Conservation (phyloP, 345 rosid species). For the Rhodamnia rubescens region DNA sequence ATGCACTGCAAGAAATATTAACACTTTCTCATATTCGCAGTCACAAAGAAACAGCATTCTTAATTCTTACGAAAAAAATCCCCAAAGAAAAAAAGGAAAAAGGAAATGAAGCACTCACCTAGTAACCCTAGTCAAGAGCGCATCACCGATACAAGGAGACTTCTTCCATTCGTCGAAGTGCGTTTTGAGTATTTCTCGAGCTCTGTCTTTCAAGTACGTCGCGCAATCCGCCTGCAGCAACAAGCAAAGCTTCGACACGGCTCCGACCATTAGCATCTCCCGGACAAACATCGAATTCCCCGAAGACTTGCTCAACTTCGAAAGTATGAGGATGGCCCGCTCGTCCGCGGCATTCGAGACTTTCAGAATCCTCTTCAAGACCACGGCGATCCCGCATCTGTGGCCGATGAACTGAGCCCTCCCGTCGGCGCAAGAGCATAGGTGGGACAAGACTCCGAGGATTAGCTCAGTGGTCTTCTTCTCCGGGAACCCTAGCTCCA, state of each 20-base stretch:
- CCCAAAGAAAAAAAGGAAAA: neutral
- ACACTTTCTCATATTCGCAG: neutral
- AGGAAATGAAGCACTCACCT: neutral
- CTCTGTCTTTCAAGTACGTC: constrained; percentile 37
- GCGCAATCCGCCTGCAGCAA: constrained; percentile 33
- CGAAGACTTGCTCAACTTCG: constrained; percentile 31
- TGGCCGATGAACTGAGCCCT: constrained; percentile 51
- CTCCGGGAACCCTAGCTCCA: constrained; percentile 33
- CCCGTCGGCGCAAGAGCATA: constrained; percentile 69
- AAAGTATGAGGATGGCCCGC: constrained; percentile 43
- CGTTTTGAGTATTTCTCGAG: constrained; percentile 33
- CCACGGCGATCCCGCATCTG: constrained; percentile 39
- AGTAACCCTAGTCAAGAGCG: constrained; percentile 11
- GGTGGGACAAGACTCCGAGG: constrained; percentile 34
- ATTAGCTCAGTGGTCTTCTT: constrained; percentile 44
- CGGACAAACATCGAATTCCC: constrained; percentile 27
- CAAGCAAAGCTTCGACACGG: constrained; percentile 47
- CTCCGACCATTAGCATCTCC: constrained; percentile 53
- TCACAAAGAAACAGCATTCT: neutral
- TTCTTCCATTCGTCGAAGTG: constrained; percentile 50
- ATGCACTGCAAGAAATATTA: neutral
- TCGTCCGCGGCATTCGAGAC: constrained; percentile 44
- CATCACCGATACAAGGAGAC: constrained; percentile 35
- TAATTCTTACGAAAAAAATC: neutral
- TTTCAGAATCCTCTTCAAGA: constrained; percentile 36